Base-by-base conservation (phyloP, 495 filamentous ascomycete genomes). In the Clavariopsis aquatica region DNA sequence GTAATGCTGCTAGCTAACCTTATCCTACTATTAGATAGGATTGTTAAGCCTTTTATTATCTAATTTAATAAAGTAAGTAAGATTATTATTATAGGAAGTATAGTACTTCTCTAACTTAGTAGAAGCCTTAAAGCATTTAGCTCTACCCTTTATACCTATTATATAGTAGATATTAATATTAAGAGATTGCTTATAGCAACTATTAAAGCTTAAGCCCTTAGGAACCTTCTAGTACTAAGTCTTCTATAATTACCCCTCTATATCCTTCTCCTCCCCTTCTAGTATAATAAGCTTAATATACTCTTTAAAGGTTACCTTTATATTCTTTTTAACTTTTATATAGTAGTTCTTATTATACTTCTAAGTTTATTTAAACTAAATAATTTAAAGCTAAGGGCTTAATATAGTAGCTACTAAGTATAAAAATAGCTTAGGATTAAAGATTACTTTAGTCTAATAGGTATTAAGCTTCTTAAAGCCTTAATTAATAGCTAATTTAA, bases 401-500 rank as follows among this genome's bases (percentile, higher is more conserved):
- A 51, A 13, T 22, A 51, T 51, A 51, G 20, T 51, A 53, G 45
- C n/a, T 49, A 8, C 24, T n/a, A 53, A 28, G 51, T 53, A 53
- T 10, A 8, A 22, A 12, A 20, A 51, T 51, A 22, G 47, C 47
- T 51, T 43, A 43, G 20, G 20, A 9, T 51, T 51, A 51, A 51
- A 13, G 20, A 51, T 51, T 13, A 51, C 20, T 51, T 51, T 51
- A 51, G 47, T 13, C 12, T 13, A 51, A 20, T 51, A 51, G 47
- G 20, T 13, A 9, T 51, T 23, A 9, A 51, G 47, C 47, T 51
- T 53, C 26, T 5, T 28, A 7, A 53, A 26, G 13, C 23, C 31
- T 10, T 5, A 24, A 4, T 7, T 53, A 23, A 23, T 23, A 23
- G 13, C 7, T 5, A 27, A 27, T 15, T 53, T 53, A 53, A 53